Base-by-base conservation (phyloP, 768 basidiomycete genomes). In the Omphalotus guepiniiformis region DNA sequence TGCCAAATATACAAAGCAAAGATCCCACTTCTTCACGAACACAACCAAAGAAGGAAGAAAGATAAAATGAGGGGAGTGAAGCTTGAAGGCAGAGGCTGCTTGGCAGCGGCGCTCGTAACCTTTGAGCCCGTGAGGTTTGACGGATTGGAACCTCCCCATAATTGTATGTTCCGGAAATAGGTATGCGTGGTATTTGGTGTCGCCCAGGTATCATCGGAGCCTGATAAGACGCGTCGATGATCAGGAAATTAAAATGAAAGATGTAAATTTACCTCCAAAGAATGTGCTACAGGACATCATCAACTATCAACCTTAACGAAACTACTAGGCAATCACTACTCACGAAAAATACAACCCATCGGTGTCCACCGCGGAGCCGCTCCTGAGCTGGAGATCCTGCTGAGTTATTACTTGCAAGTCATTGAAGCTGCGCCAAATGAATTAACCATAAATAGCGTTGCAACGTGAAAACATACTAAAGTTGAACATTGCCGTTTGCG, bases 331-430 rank as follows among this genome's bases (percentile, higher is more conserved):
- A 46, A 29, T 53, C 22, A 46, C 6, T 48, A 63, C 82, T 63
- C 48, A 85, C 80, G 89, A 91, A 64, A 93, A 87, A 66, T 79
- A 91, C 39, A 92, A 63, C 6, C 91, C 89, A 27, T 81, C 82
- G 7, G 79, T 74, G 7, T 66, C 60, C 21, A 93, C 65, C 21
- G 65, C 63, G 18, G 73, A 61, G 25, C 65, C 70, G 19, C 72
- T 73, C 21, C 91, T 81, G 48, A 89, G 74, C 56, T 83, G 80
- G 18, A 93, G 67, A 54, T 80, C 72, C 22, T 70, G 59, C 59
- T 87, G 80, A 36, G 75, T 66, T 12, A 88, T 59, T 3, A 76
- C 86, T 38, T 73, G 72, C 2, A 78, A 69, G 56, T 85, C 81
- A 58, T 93, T 88, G 67, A 81, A 84, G 61, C 83, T 87, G 47